Percentiles rank a stretch among this genome's conserved stretches.
phyloP scores from a whole-genome alignment of 768 basidiomycete genomes.

The Rhodotorula taiwanensis region DNA sequence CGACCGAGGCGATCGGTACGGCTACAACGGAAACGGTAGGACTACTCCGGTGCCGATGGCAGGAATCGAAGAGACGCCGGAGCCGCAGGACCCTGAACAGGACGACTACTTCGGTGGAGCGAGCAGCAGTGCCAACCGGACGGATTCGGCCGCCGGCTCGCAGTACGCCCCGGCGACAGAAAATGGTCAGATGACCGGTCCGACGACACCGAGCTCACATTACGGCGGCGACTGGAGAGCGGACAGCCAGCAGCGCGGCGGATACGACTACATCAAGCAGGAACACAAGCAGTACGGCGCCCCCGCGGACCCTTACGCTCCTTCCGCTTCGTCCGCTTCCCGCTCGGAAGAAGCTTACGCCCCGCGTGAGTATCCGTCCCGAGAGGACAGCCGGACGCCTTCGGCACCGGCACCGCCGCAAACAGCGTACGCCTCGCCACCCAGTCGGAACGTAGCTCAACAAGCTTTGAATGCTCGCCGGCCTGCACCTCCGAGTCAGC shows the following conservation, averaged over 20 bases:
- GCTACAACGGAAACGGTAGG: constrained; percentile 1
- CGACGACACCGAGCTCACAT: constrained; percentile 27
- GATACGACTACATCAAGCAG: constrained; percentile 30
- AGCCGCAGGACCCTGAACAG: constrained; percentile 16
- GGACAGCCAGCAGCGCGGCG: constrained; percentile 9
- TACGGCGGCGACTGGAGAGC: constrained; percentile 35
- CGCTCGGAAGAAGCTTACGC: background rate
- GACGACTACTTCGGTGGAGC: constrained; percentile 4
- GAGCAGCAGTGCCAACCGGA: constrained; percentile 7
- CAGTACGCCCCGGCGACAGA: constrained; percentile 4
- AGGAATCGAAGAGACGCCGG: constrained; percentile 29
- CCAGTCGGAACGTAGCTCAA: background rate
- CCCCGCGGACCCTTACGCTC: constrained; percentile 12
- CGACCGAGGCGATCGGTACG: constrained; percentile 9
- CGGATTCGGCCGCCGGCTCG: no score
- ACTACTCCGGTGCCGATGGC: constrained; percentile 15
- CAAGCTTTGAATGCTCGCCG: background rate
- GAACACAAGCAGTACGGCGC: background rate
- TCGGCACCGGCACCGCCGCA: background rate
- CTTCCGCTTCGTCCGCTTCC: no score
- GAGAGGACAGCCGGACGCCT: constrained; percentile 10
- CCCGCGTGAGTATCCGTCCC: constrained; percentile 5
- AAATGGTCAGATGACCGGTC: constrained; percentile 1
- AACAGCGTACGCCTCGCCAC: background rate
- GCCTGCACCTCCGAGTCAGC: background rate